phyloP scores from a whole-genome alignment of 2,329 filamentous ascomycete species.

The Dactylella cylindrospora region DNA sequence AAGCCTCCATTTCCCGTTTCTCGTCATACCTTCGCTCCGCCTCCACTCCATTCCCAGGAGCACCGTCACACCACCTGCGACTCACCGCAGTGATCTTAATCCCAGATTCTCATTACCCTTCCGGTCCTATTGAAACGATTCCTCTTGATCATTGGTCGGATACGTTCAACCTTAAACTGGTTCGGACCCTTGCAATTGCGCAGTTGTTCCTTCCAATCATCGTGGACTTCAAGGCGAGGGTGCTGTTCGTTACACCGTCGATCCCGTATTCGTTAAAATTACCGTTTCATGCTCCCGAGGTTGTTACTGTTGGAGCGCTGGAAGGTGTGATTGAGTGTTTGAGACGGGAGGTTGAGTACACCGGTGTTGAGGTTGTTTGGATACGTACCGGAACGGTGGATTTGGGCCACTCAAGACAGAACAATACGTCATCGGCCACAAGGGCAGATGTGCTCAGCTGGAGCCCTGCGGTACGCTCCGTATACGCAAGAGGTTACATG shows the following conservation, averaged over 20 bases:
- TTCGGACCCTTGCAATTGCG: conserved; percentile 83
- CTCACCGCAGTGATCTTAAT: conserved; percentile 81
- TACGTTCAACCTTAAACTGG: conserved; percentile 85
- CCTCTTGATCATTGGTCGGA: conserved; percentile 82
- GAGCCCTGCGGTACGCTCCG: conserved; percentile 62
- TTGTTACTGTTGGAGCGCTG: conserved; percentile 81
- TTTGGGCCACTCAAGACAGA: conserved; percentile 63
- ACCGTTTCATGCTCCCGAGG: conserved; percentile 81
- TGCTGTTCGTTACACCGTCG: conserved; percentile 75
- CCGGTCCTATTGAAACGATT: conserved; percentile 81
- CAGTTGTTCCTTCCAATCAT: conserved; percentile 85
- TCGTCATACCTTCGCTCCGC: conserved; percentile 70
- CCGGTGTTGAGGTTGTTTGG: conserved; percentile 78
- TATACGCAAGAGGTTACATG: conserved; percentile 66
- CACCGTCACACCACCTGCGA: conserved; percentile 72
- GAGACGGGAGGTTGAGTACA: conserved; percentile 66
- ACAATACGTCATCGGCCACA: conserved; percentile 49
- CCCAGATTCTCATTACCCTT: conserved; percentile 76
- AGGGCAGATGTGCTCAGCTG: conserved; percentile 62
- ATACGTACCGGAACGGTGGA: conserved; percentile 92
- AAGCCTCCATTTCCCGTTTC: conserved; percentile 70
- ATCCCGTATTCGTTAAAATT: conserved; percentile 78
- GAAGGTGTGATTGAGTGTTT: conserved; percentile 67
- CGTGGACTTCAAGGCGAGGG: conserved; percentile 63
- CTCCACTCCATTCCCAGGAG: conserved; percentile 73